These are phyloP conservation scores for Lachnellula arida DNA, from an alignment of 2,329 filamentous ascomycete species.

Conservation along the genomic window DNA sequence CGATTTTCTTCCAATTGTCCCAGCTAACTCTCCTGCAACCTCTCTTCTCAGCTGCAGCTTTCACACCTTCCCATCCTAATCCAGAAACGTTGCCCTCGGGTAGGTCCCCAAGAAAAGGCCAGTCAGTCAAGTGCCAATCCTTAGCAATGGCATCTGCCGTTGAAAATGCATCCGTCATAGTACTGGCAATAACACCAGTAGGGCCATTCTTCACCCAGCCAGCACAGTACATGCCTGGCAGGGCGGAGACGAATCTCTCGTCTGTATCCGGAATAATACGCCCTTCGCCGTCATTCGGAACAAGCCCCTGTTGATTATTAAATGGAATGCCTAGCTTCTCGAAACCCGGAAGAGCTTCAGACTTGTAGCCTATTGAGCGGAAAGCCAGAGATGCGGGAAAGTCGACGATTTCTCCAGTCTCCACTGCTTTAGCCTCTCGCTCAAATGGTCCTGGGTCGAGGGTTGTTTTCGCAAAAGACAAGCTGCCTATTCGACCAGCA, in stretches of 20 bases:
- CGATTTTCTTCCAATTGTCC: constrained; percentile 83
- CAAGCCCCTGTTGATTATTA: constrained; percentile 65
- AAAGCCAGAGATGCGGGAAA: constrained; percentile 72
- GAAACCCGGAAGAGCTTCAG: constrained; percentile 71
- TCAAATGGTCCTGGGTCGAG: constrained; percentile 52
- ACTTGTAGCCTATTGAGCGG: constrained; percentile 92
- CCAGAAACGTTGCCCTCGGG: constrained; percentile 34
- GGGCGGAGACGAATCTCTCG: constrained; percentile 13
- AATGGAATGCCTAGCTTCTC: constrained; percentile 71
- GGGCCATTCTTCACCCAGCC: constrained; percentile 96
- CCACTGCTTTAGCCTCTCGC: constrained; percentile 43
- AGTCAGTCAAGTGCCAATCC: constrained; percentile 59
- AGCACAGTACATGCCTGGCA: constrained; percentile 81
- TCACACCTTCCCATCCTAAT: constrained; percentile 74
- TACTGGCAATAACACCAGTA: constrained; percentile 91
- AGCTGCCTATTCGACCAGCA: constrained; percentile 50
- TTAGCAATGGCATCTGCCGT: constrained; percentile 77
- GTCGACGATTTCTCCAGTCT: constrained; percentile 45
- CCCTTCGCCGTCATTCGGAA: constrained; percentile 77
- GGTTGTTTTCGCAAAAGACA: constrained; percentile 61
- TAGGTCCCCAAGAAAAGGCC: not conserved
- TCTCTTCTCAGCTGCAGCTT: constrained; percentile 49
- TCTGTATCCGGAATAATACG: constrained; percentile 49
- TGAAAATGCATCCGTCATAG: constrained; percentile 89
- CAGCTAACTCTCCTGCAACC: constrained; percentile 66